Conservation (phyloP, 169 alveolate genomes). For the Plasmodium gonderi region DNA sequence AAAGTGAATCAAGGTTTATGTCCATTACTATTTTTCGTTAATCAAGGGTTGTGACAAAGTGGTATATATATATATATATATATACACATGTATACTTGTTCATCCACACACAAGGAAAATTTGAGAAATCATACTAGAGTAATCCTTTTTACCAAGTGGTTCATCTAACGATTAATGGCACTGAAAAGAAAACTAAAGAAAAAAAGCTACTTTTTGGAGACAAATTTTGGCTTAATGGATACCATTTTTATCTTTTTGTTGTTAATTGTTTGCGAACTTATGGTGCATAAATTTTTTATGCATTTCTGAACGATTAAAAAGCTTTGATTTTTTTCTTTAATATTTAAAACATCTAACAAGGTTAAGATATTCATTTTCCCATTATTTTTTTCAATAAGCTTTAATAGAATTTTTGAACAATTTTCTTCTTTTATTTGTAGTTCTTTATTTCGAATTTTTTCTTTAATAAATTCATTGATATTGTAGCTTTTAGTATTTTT, state of each 20-base stretch:
- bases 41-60: too few species aligned
- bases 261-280: constrained; percentile 63
- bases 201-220: not conserved
- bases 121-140: too few species aligned
- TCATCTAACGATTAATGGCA: too few species aligned
- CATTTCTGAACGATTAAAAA: constrained; percentile 60
- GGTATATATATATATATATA: not conserved
- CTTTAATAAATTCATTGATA: constrained; percentile 55
- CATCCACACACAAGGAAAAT: not conserved
- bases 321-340: constrained; percentile 73
- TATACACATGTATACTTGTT: not conserved
- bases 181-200: too few species aligned
- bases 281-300: constrained; percentile 50
- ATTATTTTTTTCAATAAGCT: constrained; percentile 62
- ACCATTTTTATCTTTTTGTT: constrained; percentile 69
- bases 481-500: constrained; percentile 30
- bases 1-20: too few species aligned
- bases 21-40: too few species aligned
- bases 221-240: constrained; percentile 53
- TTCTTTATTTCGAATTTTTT: constrained; percentile 69
- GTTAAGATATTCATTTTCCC: constrained; percentile 69
- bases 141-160: too few species aligned
- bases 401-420: constrained; percentile 65
- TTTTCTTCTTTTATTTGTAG: constrained; percentile 69
- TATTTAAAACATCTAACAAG: constrained; percentile 52